Evolutionary conservation across 1,139 yeast species (phyloP).

Genomic region (Kodamaea ohmeri): DNA sequence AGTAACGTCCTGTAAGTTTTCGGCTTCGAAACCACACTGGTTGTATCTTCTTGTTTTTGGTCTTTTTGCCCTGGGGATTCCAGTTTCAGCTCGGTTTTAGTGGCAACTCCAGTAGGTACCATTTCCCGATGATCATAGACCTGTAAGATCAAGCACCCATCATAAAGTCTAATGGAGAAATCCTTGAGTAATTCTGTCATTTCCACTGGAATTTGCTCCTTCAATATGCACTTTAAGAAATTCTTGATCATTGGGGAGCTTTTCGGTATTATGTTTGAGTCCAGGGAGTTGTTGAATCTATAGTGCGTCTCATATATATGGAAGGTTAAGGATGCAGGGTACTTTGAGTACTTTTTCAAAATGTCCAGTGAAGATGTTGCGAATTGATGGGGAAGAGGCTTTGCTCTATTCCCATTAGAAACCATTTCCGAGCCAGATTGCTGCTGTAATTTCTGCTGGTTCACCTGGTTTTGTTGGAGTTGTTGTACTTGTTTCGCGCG

Average conservation of each 20-base stretch:
- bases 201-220: constrained; percentile 84
- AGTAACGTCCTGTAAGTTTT: constrained; percentile 73
- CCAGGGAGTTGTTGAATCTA: constrained; percentile 65
- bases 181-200: constrained; percentile 87
- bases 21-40: constrained; percentile 38
- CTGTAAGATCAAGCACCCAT: constrained; percentile 83
- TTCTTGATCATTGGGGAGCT: constrained; percentile 75
- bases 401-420: constrained; percentile 27
- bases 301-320: constrained; percentile 91
- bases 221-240: constrained; percentile 74
- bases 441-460: constrained; percentile 35
- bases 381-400: constrained; percentile 48
- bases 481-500: constrained; percentile 30
- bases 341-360: constrained; percentile 71
- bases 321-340: constrained; percentile 79
- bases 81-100: background rate
- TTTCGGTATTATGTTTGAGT: constrained; percentile 79
- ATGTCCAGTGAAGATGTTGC: constrained; percentile 73
- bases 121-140: constrained; percentile 69
- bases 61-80: background rate
- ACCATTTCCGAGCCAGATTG: constrained; percentile 29
- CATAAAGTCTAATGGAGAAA: constrained; percentile 77
- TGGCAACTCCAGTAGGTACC: constrained; percentile 18
- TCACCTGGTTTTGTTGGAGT: constrained; percentile 16
- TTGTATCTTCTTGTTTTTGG: background rate